Evolutionary conservation across 306 rosid species (phyloP).

Genomic region (Vigna hirtella): DNA sequence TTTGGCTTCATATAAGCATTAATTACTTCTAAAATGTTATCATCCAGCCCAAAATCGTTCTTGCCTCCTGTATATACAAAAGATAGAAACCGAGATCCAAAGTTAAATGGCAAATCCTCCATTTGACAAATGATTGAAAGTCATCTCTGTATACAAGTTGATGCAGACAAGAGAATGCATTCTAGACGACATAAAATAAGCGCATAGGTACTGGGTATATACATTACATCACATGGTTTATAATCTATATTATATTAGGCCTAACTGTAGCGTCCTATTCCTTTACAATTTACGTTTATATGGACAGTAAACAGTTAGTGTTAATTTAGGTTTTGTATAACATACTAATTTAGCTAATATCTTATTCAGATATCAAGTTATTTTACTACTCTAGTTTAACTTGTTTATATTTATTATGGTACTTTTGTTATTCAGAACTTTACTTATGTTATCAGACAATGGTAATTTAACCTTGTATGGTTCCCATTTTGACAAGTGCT

Average conservation of each 20-base stretch:
- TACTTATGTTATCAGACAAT: no score
- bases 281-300: not conserved
- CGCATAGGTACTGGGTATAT: no score
- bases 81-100: slow-evolving; percentile 31
- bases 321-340: no score
- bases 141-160: slow-evolving; percentile 5
- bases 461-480: no score
- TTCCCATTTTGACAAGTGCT: no score
- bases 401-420: no score
- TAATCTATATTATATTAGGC: not conserved
- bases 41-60: slow-evolving; percentile 43
- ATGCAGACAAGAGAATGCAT: not conserved
- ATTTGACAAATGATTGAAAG: slow-evolving; percentile 3
- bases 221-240: not conserved
- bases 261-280: not conserved
- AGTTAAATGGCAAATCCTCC: not conserved
- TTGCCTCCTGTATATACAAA: slow-evolving; percentile 54
- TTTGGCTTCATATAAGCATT: slow-evolving; percentile 80
- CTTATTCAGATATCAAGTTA: no score
- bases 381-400: no score
- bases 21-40: slow-evolving; percentile 58
- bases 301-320: no score
- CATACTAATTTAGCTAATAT: no score
- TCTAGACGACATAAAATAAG: slow-evolving; percentile 4
- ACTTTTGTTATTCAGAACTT: no score